phyloP scores from a whole-genome alignment of 2,329 filamentous ascomycete genomes.

The Canariomyces notabilis region DNA sequence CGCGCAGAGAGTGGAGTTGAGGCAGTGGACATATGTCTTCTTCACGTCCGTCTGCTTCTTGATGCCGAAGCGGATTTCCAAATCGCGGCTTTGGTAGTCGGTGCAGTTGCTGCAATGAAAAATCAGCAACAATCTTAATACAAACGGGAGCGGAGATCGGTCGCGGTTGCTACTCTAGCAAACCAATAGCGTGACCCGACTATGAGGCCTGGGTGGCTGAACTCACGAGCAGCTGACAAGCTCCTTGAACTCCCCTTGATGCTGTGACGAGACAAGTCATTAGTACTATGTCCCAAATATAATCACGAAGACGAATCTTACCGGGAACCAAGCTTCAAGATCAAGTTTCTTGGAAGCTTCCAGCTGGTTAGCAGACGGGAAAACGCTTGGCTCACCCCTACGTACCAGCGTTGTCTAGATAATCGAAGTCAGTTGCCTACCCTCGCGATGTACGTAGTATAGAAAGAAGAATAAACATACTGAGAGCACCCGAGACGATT shows the following conservation, averaged over 20 bases:
- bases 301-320: constrained; percentile 28
- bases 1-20: constrained; percentile 78
- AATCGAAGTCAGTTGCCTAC: neutral
- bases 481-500: constrained; percentile 94
- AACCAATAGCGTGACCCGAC: neutral
- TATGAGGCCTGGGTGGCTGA: neutral
- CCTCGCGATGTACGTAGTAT: neutral
- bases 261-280: constrained; percentile 32
- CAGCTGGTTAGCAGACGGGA: neutral
- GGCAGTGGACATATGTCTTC: constrained; percentile 89
- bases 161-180: neutral
- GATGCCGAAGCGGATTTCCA: constrained; percentile 86
- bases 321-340: constrained; percentile 93
- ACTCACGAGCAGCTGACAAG: constrained; percentile 77
- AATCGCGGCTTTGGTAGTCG: constrained; percentile 89
- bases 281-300: neutral
- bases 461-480: constrained; percentile 9
- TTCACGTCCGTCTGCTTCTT: constrained; percentile 80
- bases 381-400: neutral
- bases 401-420: constrained; percentile 55
- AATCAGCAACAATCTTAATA: neutral
- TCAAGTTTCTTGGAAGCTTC: constrained; percentile 82
- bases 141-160: neutral
- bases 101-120: constrained; percentile 65
- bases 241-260: constrained; percentile 95